Conservation (phyloP, 805 yeast species). For the Scheffersomyces ergatensis region DNA sequence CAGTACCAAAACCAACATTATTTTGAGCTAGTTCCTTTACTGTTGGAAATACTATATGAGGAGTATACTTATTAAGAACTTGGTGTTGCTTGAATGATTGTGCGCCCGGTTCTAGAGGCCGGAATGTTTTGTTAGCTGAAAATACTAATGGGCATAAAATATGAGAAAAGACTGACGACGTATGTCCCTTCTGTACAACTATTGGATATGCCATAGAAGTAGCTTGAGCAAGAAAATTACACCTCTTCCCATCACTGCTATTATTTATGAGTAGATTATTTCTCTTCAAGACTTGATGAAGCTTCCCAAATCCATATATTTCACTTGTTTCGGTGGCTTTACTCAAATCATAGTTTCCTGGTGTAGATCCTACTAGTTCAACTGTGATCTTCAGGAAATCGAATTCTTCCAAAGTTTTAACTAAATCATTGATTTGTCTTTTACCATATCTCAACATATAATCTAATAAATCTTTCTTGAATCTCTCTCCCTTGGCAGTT, state of each 20-base stretch:
- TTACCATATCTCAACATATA: slow-evolving; percentile 47
- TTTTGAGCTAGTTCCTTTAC: slow-evolving; percentile 36
- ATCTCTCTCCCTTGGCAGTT: slow-evolving; percentile 18
- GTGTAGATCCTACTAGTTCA: slow-evolving; percentile 55
- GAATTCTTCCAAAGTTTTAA: slow-evolving; percentile 23
- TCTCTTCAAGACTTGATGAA: slow-evolving; percentile 38
- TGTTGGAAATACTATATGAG: slow-evolving; percentile 46
- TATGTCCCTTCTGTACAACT: slow-evolving; percentile 14
- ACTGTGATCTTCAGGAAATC: slow-evolving; percentile 50
- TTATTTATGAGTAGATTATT: slow-evolving; percentile 25
- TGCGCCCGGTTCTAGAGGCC: slow-evolving; percentile 26
- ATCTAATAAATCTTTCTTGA: slow-evolving; percentile 41
- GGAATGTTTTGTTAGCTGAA: slow-evolving; percentile 18
- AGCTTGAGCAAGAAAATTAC: slow-evolving; percentile 42
- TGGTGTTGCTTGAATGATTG: slow-evolving; percentile 19
- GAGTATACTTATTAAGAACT: slow-evolving; percentile 19
- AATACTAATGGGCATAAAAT: slow-evolving; percentile 45
- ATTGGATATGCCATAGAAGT: slow-evolving; percentile 52
- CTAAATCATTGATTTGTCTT: slow-evolving; percentile 20
- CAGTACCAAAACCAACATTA: slow-evolving; percentile 46
- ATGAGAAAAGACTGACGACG: slow-evolving; percentile 46
- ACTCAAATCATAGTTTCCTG: slow-evolving; percentile 34
- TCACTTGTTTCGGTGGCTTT: slow-evolving; percentile 13
- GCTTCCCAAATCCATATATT: slow-evolving; percentile 47
- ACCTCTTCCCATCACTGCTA: slow-evolving; percentile 7